Evolutionary conservation across 2,329 filamentous ascomycete species (phyloP).

Genomic region (Torrubiella hemipterigena): DNA sequence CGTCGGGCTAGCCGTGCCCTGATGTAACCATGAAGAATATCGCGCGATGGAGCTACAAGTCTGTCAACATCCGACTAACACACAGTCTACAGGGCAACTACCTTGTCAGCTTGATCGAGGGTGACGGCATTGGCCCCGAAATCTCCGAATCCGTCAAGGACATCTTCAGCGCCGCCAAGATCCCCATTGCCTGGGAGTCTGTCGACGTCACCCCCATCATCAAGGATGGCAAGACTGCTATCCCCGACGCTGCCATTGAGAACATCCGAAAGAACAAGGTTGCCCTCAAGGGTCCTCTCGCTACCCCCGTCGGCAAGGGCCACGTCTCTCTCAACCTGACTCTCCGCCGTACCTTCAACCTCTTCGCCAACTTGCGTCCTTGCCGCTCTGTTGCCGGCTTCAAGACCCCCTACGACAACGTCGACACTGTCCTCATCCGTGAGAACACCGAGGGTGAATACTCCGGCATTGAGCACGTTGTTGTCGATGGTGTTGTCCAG

Average conservation of each 20-base stretch:
- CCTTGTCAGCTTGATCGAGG: conserved; percentile 94
- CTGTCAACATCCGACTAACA: conserved; percentile 6
- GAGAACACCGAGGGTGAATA: conserved; percentile 99
- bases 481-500: conserved; percentile 95
- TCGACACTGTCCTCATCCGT: conserved; percentile 94
- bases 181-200: conserved; percentile 91
- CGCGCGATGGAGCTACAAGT: background rate
- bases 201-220: conserved; percentile 90
- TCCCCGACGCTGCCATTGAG: conserved; percentile 83
- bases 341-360: conserved; percentile 97
- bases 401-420: conserved; percentile 96
- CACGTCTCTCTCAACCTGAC: conserved; percentile 98
- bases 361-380: conserved; percentile 97
- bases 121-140: conserved; percentile 96
- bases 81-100: conserved; percentile 63
- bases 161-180: conserved; percentile 92
- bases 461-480: conserved; percentile 96
- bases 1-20: conserved; percentile 2
- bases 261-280: conserved; percentile 95
- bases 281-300: conserved; percentile 93
- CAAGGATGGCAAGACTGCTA: conserved; percentile 91
- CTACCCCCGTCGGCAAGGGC: conserved; percentile 94
- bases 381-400: conserved; percentile 94
- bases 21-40: no score
- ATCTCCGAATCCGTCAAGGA: conserved; percentile 97